Percentiles rank a stretch among this genome's conserved stretches.
phyloP scores from a whole-genome alignment of 805 yeast species.

The Priceomyces fermenticarens region DNA sequence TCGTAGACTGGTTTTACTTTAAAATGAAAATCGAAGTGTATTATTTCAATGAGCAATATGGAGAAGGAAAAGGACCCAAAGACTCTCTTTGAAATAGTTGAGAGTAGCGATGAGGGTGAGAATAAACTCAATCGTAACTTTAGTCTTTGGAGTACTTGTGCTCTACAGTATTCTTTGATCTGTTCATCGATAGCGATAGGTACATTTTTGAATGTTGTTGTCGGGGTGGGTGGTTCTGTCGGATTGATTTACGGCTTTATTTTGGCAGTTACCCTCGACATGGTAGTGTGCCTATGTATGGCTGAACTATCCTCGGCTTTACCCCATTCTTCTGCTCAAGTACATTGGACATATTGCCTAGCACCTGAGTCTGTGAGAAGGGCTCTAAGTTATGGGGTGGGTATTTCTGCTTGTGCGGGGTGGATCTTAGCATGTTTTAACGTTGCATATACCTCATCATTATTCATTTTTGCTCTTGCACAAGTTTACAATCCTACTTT shows the following conservation, averaged over 20 bases:
- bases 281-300: slow-evolving; percentile 15
- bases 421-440: slow-evolving; percentile 21
- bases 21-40: too few relatives aligned
- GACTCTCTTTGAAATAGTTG: background rate
- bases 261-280: slow-evolving; percentile 14
- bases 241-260: slow-evolving; percentile 19
- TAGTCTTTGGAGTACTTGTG: slow-evolving; percentile 14
- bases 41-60: too few relatives aligned
- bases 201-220: slow-evolving; percentile 17
- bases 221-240: slow-evolving; percentile 22
- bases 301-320: slow-evolving; percentile 32
- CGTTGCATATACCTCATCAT: slow-evolving; percentile 13
- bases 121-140: slow-evolving; percentile 10
- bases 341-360: slow-evolving; percentile 31
- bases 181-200: slow-evolving; percentile 20
- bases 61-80: too few relatives aligned
- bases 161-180: slow-evolving; percentile 15
- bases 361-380: slow-evolving; percentile 21
- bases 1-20: too few relatives aligned
- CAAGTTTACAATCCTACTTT: slow-evolving; percentile 14
- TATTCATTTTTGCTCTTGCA: slow-evolving; percentile 15
- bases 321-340: slow-evolving; percentile 32
- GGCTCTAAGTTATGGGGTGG: slow-evolving; percentile 25
- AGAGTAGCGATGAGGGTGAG: background rate
- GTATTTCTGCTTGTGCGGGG: slow-evolving; percentile 23